Conservation (phyloP, 2,329 filamentous ascomycete genomes). For the Trichophyton mentagrophytes region DNA sequence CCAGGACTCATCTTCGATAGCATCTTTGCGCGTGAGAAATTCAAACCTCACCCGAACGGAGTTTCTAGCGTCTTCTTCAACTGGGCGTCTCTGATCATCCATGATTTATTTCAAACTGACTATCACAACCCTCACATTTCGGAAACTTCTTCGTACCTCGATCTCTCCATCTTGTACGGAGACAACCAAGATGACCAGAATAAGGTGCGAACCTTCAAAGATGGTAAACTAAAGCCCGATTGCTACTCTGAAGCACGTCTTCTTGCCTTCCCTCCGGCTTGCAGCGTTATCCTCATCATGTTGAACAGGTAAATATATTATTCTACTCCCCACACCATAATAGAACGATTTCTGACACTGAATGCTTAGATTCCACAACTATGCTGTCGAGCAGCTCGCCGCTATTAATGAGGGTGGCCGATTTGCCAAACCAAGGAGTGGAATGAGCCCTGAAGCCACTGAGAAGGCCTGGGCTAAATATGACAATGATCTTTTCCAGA, state of each 20-base stretch:
- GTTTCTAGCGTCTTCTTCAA: constrained; percentile 39
- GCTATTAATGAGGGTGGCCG: constrained; percentile 34
- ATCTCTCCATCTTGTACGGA: constrained; percentile 36
- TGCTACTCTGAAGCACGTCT: constrained; percentile 25
- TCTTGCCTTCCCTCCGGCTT: constrained; percentile 24
- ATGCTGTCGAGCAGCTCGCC: constrained; percentile 25
- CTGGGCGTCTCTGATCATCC: constrained; percentile 41
- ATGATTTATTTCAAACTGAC: constrained; percentile 37
- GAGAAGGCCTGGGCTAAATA: constrained; percentile 25
- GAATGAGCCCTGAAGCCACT: constrained; percentile 16
- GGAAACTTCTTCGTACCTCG: constrained; percentile 37
- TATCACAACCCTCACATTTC: constrained; percentile 22
- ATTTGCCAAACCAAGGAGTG: constrained; percentile 18
- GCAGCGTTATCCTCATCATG: constrained; percentile 24
- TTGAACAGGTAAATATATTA: constrained; percentile 39
- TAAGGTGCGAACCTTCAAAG: constrained; percentile 24
- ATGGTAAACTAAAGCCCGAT: constrained; percentile 30
- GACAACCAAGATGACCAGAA: constrained; percentile 24
- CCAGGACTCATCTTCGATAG: constrained; percentile 20
- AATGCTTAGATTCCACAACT: constrained; percentile 25
- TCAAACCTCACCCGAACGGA: constrained; percentile 30
- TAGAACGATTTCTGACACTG: constrained; percentile 22
- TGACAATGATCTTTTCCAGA: constrained; percentile 27
- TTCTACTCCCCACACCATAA: constrained; percentile 34
- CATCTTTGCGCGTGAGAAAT: constrained; percentile 37